Percentiles rank a stretch among this genome's conserved stretches.
Conservation (phyloP, 1,284 basidiomycete species). For the Chiua sp. region DNA sequence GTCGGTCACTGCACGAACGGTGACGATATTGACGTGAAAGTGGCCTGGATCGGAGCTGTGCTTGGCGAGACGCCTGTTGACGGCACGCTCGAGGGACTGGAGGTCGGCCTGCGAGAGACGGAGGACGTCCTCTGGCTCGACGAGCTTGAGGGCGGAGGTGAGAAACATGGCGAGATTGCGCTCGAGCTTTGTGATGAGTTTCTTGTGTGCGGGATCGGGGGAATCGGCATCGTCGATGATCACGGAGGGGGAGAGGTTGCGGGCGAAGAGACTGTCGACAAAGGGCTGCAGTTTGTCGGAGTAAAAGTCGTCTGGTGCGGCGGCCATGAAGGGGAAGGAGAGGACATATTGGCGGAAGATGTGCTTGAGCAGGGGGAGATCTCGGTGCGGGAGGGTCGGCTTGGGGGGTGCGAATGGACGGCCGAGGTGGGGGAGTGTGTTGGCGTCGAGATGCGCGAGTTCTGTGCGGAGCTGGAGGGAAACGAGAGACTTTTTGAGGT, state of each 20-base stretch:
- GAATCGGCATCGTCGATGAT: constrained; percentile 62
- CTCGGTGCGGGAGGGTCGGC: constrained; percentile 53
- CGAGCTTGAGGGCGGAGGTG: constrained; percentile 80
- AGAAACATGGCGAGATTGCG: constrained; percentile 85
- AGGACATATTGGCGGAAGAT: constrained; percentile 91
- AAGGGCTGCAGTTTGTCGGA: constrained; percentile 94
- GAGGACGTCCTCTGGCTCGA: constrained; percentile 86
- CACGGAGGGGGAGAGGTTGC: constrained; percentile 74
- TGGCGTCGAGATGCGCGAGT: constrained; percentile 72
- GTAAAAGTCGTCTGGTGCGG: constrained; percentile 89
- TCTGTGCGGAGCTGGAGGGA: constrained; percentile 85
- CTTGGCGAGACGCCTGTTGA: constrained; percentile 62
- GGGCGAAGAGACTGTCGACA: constrained; percentile 78
- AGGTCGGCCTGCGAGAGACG: constrained; percentile 84
- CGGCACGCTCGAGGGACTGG: constrained; percentile 72
- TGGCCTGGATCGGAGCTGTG: constrained; percentile 45
- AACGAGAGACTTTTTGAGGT: constrained; percentile 95
- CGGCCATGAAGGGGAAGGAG: constrained; percentile 91
- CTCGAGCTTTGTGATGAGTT: constrained; percentile 76
- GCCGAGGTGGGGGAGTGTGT: constrained; percentile 86
- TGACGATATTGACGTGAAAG: constrained; percentile 91
- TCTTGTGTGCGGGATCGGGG: constrained; percentile 57
- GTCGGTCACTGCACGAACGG: constrained; percentile 80
- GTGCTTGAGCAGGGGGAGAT: constrained; percentile 88
- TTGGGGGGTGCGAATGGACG: constrained; percentile 82